Evolutionary conservation across 352 stramenopile species (phyloP), one percentile per base, ranked within the genome.

Genomic region (Elongisporangium anandrum): DNA sequence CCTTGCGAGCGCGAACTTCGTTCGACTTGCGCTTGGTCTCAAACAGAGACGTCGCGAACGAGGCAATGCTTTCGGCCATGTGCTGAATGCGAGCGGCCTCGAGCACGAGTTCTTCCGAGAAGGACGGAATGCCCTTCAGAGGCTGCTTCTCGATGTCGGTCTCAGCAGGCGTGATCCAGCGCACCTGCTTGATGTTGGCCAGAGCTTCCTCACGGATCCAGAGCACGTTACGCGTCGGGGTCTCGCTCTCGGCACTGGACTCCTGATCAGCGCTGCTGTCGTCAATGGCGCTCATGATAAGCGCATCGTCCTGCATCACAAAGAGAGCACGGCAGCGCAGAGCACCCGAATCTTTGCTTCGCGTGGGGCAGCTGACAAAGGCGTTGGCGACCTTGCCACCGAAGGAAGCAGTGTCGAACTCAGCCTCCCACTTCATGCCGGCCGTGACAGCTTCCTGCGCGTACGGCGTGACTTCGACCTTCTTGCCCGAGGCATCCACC

Each of bases 191-290:
- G 24, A 94, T 80, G 63, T 87, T 88, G 15, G 82, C 85, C 13
- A 94, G 66, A 19, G 85, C 65, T 63, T 94, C 85, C 54, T 94
- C 85, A n/a, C 85, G 85, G 34, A 84, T 67, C 85, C 85, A 94
- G 5, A 79, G 61, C 16, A 87, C 68, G 21, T 80, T 87, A 6
- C 61, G 55, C 24, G 59, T 66, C 10, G 21, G 16, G 0, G 48
- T 29, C 1, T 66, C 52, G 12, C 50, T 24, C 2, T 57, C 51
- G 20, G 29, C 34, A 16, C 17, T 50, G 10, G n/a, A 39, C 10
- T 13, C 51, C 9, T 41, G 52, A 6, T 22, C 34, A 3, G 67
- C 60, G 10, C 10, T 15, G 10, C 38, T 9, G 15, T 70, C 65
- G 19, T 70, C 64, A 13, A 47, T 66, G 16, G 60, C 29, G 19